Base-by-base conservation (phyloP, 805 yeast genomes). In the Metschnikowia sp. region DNA sequence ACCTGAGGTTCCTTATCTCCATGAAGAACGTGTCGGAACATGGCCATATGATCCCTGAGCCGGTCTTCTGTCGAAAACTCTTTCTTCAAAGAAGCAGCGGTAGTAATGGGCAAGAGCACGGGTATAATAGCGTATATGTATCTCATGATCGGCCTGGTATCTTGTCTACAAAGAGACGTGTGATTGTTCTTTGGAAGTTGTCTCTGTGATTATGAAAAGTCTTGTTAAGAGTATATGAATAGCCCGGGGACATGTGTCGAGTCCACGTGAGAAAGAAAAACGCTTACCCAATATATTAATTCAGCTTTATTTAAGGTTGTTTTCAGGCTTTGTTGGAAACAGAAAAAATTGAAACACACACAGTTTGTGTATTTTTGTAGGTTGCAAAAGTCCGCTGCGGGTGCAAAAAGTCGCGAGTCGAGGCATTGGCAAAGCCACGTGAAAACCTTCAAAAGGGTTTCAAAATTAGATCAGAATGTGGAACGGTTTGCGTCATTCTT, bases 21-120 rank as follows among this genome's bases (percentile, higher is more conserved):
- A 30, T 31, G 26, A 13, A 45, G 30, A 3, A 45, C 48, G 11
- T 35, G 44, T 4, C 48, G 36, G 12, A 45, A 45, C 44, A 40
- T 45, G 29, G 32, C 32, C 32, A 45, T 31, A 31, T 45, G 48
- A 26, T 45, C 48, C 12, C 43, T 31, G 18, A 44, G 34, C 11
- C 19, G 33, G 11, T 39, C 47, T 26, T 44, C 47, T 3, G 39
- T 10, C 7, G 47, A 29, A 4, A 33, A 13, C 8, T 31, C 40
- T n/a, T 9, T 22, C 19, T 18, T 9, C n/a, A 43, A 32, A 10
- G 47, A 38, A 1, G 47, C 42, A 2, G 47, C 47, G 3, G 22
- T 30, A 10, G 35, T 18, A 13, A 19, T 10, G n/a, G 37, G 18
- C 10, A 36, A 11, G 9, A 43, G n/a, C 8, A 8, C 30, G 6